phyloP scores from a whole-genome alignment of 352 stramenopile genomes.

The Paralagenidium karlingii region DNA sequence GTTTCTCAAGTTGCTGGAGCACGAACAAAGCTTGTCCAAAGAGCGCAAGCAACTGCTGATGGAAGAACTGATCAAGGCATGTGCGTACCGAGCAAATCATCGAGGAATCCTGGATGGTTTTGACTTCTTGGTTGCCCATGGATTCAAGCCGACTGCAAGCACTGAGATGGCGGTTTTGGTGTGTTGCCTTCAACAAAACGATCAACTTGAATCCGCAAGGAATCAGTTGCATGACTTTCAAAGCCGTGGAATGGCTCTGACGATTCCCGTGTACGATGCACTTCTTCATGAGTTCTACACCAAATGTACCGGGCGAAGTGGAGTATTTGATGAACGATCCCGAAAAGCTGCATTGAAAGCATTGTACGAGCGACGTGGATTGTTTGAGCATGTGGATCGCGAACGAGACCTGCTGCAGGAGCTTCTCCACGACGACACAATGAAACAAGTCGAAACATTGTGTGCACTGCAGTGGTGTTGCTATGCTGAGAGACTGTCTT shows the following conservation, averaged over 20 bases:
- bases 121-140: conserved; percentile 21
- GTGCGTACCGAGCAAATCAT: conserved; percentile 50
- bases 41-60: conserved; percentile 28
- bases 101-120: conserved; percentile 32
- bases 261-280: conserved; percentile 53
- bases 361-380: too few relatives aligned
- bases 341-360: conserved; percentile 40
- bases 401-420: too few relatives aligned
- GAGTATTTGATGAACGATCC: conserved; percentile 41
- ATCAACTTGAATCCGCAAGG: conserved; percentile 15
- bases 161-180: conserved; percentile 56
- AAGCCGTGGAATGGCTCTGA: conserved; percentile 19
- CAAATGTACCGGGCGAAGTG: conserved; percentile 52
- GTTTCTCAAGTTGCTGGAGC: conserved; percentile 33
- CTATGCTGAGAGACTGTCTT: conserved; percentile 18
- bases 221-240: conserved; percentile 36
- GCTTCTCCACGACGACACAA: background rate
- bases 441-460: background rate
- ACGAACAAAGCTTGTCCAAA: conserved; percentile 14
- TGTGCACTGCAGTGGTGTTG: conserved; percentile 41
- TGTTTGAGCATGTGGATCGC: conserved; percentile 4
- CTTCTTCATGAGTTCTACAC: conserved; percentile 65
- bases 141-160: conserved; percentile 28
- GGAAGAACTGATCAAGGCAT: conserved; percentile 59
- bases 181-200: conserved; percentile 33